phyloP scores from a whole-genome alignment of 2,329 filamentous ascomycete genomes.

The Ceratocystis ficicola region DNA sequence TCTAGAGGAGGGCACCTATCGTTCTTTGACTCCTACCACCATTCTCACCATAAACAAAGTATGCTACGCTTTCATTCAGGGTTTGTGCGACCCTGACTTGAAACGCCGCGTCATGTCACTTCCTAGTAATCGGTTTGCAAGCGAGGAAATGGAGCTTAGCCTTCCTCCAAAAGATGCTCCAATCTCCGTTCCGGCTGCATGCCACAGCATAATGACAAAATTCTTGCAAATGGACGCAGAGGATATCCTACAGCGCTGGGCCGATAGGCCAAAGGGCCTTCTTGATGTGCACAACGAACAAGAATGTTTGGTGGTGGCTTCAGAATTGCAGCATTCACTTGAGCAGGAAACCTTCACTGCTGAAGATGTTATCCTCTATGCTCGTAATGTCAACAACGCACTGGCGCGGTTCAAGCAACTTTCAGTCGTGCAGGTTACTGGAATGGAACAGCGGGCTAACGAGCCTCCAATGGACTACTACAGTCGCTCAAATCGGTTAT shows the following conservation, averaged over 20 bases:
- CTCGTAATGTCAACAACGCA: slow-evolving; percentile 4
- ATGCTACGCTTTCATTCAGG: slow-evolving; percentile 21
- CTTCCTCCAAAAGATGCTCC: background rate
- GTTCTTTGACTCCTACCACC: background rate
- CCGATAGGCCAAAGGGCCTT: slow-evolving; percentile 13
- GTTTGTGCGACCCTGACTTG: slow-evolving; percentile 11
- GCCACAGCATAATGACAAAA: slow-evolving; percentile 14
- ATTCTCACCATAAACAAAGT: slow-evolving; percentile 17
- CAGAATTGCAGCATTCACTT: slow-evolving; percentile 12
- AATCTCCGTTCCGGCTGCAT: background rate
- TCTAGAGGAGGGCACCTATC: slow-evolving; percentile 10
- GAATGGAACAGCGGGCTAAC: slow-evolving; percentile 20
- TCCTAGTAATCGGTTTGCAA: slow-evolving; percentile 15
- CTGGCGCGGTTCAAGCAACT: slow-evolving; percentile 21
- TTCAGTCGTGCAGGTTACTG: slow-evolving; percentile 18
- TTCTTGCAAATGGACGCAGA: slow-evolving; percentile 15
- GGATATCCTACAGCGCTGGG: slow-evolving; percentile 18
- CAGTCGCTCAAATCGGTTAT: slow-evolving; percentile 30
- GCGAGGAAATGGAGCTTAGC: slow-evolving; percentile 6
- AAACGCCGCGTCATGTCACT: slow-evolving; percentile 7
- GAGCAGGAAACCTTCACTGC: background rate
- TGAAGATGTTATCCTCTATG: background rate
- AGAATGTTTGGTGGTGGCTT: slow-evolving; percentile 8
- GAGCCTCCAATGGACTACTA: slow-evolving; percentile 25
- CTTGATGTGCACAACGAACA: slow-evolving; percentile 12